phyloP scores from a whole-genome alignment of 352 stramenopile species.

The Hyaloperonospora brassicae region DNA sequence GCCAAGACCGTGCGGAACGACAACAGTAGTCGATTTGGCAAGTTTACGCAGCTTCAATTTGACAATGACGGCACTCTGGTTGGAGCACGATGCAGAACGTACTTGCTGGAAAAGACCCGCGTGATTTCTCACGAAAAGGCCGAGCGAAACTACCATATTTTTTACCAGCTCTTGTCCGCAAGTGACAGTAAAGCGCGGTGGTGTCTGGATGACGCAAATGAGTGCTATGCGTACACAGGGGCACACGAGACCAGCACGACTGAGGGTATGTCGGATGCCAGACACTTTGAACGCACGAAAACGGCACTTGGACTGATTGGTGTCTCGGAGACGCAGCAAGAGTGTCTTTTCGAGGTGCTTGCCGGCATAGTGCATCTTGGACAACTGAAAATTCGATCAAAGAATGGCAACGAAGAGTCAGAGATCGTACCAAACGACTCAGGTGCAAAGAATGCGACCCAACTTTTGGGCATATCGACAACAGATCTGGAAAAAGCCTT shows the following conservation, averaged over 20 bases:
- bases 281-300: constrained; percentile 65
- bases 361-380: constrained; percentile 93
- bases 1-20: constrained; percentile 95
- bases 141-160: constrained; percentile 82
- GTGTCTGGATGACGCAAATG: constrained; percentile 42
- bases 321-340: constrained; percentile 44
- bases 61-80: constrained; percentile 53
- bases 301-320: constrained; percentile 58
- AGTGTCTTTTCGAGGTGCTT: constrained; percentile 64
- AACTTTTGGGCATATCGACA: constrained; percentile 47
- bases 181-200: constrained; percentile 27
- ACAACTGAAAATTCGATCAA: constrained; percentile 88
- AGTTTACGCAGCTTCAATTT: constrained; percentile 96
- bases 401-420: constrained; percentile 70
- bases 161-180: constrained; percentile 53
- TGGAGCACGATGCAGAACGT: constrained; percentile 75
- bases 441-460: constrained; percentile 32
- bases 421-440: constrained; percentile 33
- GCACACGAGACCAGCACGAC: constrained; percentile 50
- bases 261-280: constrained; percentile 62
- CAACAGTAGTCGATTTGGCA: constrained; percentile 94
- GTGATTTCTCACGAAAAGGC: constrained; percentile 62
- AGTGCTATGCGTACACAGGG: constrained; percentile 58
- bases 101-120: constrained; percentile 91
- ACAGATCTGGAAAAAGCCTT: constrained; percentile 57